Conservation (phyloP, 176 grass and related monocot species). For the Lolium multiflorum region DNA sequence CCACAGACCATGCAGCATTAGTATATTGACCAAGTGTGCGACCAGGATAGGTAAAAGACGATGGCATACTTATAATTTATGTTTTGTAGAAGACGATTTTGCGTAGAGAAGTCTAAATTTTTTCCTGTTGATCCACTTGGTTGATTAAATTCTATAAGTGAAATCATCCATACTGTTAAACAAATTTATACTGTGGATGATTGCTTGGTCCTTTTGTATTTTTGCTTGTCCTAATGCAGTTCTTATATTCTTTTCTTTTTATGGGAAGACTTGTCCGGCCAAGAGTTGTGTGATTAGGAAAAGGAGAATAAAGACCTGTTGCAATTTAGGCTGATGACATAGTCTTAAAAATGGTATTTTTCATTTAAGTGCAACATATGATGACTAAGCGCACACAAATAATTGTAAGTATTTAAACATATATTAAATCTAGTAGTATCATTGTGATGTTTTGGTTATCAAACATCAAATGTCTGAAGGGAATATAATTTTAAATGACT, state of each 20-base stretch:
- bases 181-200: not conserved
- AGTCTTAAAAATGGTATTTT: no score
- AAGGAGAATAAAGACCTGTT: not conserved
- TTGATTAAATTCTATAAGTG: not conserved
- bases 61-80: not conserved
- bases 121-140: no score
- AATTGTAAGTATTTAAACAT: no score
- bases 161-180: not conserved
- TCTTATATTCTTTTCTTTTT: not conserved
- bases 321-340: not conserved
- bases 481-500: not conserved
- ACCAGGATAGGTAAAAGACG: not conserved
- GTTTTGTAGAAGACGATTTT: not conserved
- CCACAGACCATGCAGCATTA: no score
- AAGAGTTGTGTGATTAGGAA: not conserved
- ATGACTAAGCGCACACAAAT: no score
- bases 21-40: no score
- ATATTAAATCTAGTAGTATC: no score
- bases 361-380: no score
- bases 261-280: conserved; percentile 24
- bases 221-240: not conserved
- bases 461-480: not conserved
- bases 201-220: not conserved
- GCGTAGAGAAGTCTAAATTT: not conserved
- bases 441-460: not conserved